These are phyloP conservation scores for Coleophoma cylindrospora DNA, from an alignment of 2,329 filamentous ascomycete genomes.

Conservation along the genomic window DNA sequence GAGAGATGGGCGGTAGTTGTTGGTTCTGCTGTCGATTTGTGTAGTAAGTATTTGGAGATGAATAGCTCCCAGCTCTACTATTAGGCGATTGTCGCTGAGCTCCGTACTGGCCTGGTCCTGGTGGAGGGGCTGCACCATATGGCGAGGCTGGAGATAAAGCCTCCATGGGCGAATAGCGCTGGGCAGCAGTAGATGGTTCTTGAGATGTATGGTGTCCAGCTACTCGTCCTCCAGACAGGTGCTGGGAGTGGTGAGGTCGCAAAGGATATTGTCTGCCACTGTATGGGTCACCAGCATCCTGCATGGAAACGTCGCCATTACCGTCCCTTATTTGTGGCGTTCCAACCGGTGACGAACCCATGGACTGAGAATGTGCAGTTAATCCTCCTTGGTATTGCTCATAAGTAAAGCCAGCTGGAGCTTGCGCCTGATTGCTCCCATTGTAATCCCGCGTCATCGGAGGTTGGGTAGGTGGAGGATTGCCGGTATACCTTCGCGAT, in stretches of 20 bases:
- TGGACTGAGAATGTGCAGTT: constrained; percentile 40
- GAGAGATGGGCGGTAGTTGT: constrained; percentile 69
- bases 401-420: constrained; percentile 59
- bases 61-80: constrained; percentile 60
- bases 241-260: constrained; percentile 72
- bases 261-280: constrained; percentile 81
- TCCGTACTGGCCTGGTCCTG: constrained; percentile 40
- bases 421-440: constrained; percentile 37
- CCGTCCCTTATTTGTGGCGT: constrained; percentile 61
- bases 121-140: constrained; percentile 62
- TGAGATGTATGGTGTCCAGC: constrained; percentile 66
- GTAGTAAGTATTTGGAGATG: constrained; percentile 54
- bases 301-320: constrained; percentile 78
- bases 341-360: constrained; percentile 52
- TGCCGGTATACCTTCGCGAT: constrained; percentile 60
- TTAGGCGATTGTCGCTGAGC: constrained; percentile 68
- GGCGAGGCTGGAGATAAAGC: constrained; percentile 74
- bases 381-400: constrained; percentile 56
- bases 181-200: constrained; percentile 76
- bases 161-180: constrained; percentile 96
- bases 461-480: constrained; percentile 38
- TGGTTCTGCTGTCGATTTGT: constrained; percentile 39
- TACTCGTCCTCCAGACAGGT: constrained; percentile 47
- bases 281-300: constrained; percentile 79
- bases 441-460: constrained; percentile 43